Base-by-base conservation (phyloP, 192 early-diverging fungal species). In the Dimargaris xerosporica region DNA sequence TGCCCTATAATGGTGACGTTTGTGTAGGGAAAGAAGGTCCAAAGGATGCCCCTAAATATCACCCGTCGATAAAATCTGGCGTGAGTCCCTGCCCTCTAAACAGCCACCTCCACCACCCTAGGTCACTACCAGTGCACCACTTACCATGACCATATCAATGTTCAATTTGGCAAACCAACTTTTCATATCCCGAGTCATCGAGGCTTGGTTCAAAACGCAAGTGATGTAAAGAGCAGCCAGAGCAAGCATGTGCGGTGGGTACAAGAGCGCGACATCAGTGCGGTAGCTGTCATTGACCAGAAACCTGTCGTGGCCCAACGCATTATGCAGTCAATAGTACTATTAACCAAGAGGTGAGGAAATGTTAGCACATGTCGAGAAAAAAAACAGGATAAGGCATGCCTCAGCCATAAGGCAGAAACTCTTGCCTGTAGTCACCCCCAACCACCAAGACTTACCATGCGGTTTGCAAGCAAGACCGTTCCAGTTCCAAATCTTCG, bases 171-270 rank as follows among this genome's bases (percentile, higher is more conserved):
- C 80, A 73, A 87, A 89, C 89, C 89, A 93, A 56, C 84, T 75
- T 54, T 76, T 75, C 64, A 90, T 82, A 51, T 90, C 82, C 46
- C 43, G 29, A 45, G 64, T 29, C n/a, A 54, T 51, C 11, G 21
- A 42, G 13, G 62, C 23, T 28, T 67, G 26, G 44, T 59, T 7
- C 5, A 68, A 21, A 1, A 79, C 76, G n/a, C 77, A 69, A n/a
- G 78, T 76, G 21, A 91, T 67, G 54, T 85, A 91, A 54, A 93
- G 65, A 13, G 86, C 79, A 1, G 89, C 85, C 0, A 93, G 55
- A 6, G 93, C 91, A 64, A 96, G 88, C 64, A 93, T 82, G 52
- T 93, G 83, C 23, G 93, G 93, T 15, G 93, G 88, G 62, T 94
- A 87, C 46, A 92, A 66, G n/a, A 96, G 72, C 26, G 80, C 76